These are phyloP conservation scores for Lentinus brumalis DNA, from an alignment of 768 basidiomycete species.

Conservation along the genomic window DNA sequence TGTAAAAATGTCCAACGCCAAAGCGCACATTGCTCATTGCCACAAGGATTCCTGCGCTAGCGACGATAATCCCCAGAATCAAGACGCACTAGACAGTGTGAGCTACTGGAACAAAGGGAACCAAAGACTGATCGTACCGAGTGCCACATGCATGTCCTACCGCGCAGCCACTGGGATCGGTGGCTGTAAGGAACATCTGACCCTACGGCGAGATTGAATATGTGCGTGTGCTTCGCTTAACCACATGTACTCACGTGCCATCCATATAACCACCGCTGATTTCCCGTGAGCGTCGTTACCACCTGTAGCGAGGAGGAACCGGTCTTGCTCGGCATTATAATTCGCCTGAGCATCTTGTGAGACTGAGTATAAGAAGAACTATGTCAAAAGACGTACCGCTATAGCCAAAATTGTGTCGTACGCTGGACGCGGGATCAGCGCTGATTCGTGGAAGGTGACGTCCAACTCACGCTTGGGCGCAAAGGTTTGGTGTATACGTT, in stretches of 20 bases:
- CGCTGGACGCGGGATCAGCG: neutral
- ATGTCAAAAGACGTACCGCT: neutral
- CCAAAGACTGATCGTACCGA: too few species aligned
- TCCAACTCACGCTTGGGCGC: neutral
- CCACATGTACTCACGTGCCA: neutral
- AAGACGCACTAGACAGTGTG: too few species aligned
- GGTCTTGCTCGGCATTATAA: neutral
- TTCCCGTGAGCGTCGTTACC: neutral
- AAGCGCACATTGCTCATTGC: too few species aligned
- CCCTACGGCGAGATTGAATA: neutral
- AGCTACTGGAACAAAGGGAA: too few species aligned
- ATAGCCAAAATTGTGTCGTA: neutral
- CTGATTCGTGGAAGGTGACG: too few species aligned
- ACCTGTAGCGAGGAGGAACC: neutral
- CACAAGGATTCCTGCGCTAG: too few species aligned
- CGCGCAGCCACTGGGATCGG: conserved; percentile 25
- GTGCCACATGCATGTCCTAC: too few species aligned
- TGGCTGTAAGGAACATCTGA: conserved; percentile 30
- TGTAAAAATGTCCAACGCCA: too few species aligned
- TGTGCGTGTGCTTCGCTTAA: neutral
- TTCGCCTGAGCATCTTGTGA: neutral
- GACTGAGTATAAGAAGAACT: too few species aligned
- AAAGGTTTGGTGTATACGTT: neutral
- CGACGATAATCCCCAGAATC: too few species aligned
- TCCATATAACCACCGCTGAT: neutral